phyloP scores from a whole-genome alignment of 169 alveolate genomes.

The Blepharisma undulans region DNA sequence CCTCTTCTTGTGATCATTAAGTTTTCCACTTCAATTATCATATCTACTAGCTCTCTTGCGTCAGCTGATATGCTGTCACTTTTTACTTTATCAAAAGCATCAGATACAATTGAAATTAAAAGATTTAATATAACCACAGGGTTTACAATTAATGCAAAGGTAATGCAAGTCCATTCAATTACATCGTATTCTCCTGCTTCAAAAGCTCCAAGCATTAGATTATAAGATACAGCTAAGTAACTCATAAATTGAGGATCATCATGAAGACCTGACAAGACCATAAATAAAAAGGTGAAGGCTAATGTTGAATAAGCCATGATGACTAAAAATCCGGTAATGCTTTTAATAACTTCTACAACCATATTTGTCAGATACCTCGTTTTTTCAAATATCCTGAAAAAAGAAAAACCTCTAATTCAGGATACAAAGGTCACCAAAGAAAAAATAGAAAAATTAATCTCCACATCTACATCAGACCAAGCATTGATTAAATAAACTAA shows the following conservation, averaged over 20 bases:
- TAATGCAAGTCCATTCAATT: background rate
- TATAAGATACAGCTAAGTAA: background rate
- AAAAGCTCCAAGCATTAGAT: conserved; percentile 10
- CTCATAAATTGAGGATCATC: background rate
- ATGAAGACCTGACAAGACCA: background rate
- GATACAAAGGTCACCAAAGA: background rate
- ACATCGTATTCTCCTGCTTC: background rate
- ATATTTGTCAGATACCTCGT: conserved; percentile 18
- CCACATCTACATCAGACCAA: background rate
- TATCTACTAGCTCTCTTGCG: conserved; percentile 7
- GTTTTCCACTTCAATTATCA: conserved; percentile 21
- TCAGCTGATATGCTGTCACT: background rate
- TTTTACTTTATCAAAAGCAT: conserved; percentile 21
- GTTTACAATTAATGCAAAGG: conserved; percentile 15
- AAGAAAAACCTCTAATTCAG: conserved; percentile 19
- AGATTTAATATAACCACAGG: conserved; percentile 16
- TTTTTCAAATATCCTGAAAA: background rate
- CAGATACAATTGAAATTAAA: conserved; percentile 20
- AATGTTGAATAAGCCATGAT: background rate
- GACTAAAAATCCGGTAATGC: background rate
- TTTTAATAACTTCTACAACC: background rate
- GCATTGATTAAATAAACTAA: background rate
- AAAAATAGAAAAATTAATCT: background rate
- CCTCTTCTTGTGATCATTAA: conserved; percentile 28
- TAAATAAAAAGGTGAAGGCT: background rate